phyloP scores from a whole-genome alignment of 2,329 filamentous ascomycete genomes.

The Fusarium pseudonygamai region DNA sequence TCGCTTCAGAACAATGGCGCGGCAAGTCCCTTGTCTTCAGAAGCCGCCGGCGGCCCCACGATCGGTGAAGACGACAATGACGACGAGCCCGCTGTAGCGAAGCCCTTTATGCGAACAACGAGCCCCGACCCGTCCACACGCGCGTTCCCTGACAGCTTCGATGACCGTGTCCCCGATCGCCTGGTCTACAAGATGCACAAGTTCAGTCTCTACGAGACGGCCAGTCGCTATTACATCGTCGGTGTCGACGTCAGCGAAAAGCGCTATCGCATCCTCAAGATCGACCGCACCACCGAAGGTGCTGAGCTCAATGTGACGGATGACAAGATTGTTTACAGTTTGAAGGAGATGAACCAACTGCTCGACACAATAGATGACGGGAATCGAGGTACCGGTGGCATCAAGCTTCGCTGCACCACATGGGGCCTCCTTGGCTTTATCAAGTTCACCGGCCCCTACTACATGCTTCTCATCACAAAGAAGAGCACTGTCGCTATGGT shows the following conservation, averaged over 20 bases:
- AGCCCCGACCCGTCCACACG: slow-evolving; percentile 59
- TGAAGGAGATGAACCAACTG: slow-evolving; percentile 92
- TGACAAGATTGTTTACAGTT: slow-evolving; percentile 93
- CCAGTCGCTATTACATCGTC: slow-evolving; percentile 91
- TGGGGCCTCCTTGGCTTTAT: slow-evolving; percentile 98
- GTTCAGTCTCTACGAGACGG: slow-evolving; percentile 97
- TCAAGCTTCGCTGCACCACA: slow-evolving; percentile 87
- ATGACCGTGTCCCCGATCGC: slow-evolving; percentile 49
- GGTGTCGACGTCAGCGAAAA: slow-evolving; percentile 90
- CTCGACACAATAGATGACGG: slow-evolving; percentile 94
- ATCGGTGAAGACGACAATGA: slow-evolving; percentile 62
- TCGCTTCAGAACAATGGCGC: slow-evolving; percentile 50
- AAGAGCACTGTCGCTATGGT: slow-evolving; percentile 96
- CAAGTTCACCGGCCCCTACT: slow-evolving; percentile 93
- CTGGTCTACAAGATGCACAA: slow-evolving; percentile 83
- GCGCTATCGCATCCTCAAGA: slow-evolving; percentile 91
- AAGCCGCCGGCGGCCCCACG: slow-evolving; percentile 37
- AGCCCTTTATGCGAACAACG: slow-evolving; percentile 65
- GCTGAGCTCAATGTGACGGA: slow-evolving; percentile 84
- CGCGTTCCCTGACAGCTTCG: slow-evolving; percentile 43
- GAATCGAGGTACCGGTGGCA: slow-evolving; percentile 87
- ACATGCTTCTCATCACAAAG: slow-evolving; percentile 97
- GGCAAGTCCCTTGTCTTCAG: slow-evolving; percentile 40
- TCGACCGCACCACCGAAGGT: slow-evolving; percentile 86
- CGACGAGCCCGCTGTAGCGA: slow-evolving; percentile 66